Conservation (phyloP, 2,329 filamentous ascomycete genomes). For the Colletotrichum cuscutae region DNA sequence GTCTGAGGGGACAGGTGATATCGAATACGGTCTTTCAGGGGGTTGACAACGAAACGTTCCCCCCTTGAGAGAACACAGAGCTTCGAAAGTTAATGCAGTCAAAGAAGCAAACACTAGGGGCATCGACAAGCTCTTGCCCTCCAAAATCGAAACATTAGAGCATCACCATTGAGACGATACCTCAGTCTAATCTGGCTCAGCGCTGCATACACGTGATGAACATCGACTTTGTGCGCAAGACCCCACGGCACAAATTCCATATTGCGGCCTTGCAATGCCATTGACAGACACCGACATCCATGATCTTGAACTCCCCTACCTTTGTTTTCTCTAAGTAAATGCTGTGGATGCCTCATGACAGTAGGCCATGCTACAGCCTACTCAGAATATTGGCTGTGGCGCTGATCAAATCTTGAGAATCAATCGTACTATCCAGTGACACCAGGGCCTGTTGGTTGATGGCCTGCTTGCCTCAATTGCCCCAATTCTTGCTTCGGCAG, state of each 20-base stretch:
- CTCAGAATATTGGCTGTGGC: too few relatives aligned
- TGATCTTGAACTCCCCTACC: not conserved
- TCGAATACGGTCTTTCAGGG: not conserved
- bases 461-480: not conserved
- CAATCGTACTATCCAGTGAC: not conserved
- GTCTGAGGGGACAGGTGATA: not conserved
- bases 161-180: not conserved
- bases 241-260: not conserved
- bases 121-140: not conserved
- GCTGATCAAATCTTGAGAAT: not conserved
- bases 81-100: not conserved
- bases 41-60: not conserved
- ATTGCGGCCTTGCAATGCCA: not conserved
- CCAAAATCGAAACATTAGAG: not conserved
- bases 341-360: not conserved
- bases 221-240: not conserved
- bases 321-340: not conserved
- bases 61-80: not conserved
- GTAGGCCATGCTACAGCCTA: too few relatives aligned
- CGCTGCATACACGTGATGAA: not conserved
- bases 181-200: not conserved
- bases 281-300: not conserved
- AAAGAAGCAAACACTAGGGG: not conserved
- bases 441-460: not conserved
- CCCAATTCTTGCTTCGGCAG: not conserved